These are phyloP conservation scores for Fusarium veterinarium DNA, from an alignment of 2,329 filamentous ascomycete genomes.

Conservation along the genomic window DNA sequence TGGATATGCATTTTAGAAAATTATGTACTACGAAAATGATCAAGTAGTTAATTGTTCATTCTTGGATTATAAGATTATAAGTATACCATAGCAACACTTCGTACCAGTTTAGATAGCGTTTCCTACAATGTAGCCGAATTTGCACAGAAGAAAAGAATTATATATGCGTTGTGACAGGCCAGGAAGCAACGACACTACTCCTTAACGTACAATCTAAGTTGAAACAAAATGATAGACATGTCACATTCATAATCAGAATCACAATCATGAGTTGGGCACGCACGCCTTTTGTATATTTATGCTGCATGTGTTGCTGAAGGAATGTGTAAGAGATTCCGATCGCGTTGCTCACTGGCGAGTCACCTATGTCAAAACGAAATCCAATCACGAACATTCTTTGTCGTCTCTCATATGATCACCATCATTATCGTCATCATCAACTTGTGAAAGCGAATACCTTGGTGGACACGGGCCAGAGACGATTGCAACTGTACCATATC, in stretches of 20 bases:
- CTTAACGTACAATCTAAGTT: background rate
- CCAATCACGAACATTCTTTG: conserved; percentile 20
- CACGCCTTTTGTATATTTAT: conserved; percentile 23
- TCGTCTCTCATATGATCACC: conserved; percentile 25
- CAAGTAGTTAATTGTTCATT: background rate
- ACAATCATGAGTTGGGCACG: background rate
- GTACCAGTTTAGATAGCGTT: background rate
- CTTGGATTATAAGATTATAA: background rate
- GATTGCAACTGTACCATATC: background rate
- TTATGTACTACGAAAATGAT: background rate
- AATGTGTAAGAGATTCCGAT: conserved; percentile 32
- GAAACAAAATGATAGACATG: background rate
- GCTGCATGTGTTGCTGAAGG: conserved; percentile 29
- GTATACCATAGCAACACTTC: background rate
- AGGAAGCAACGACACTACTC: too few species aligned
- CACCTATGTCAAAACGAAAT: conserved; percentile 25
- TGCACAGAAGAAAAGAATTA: background rate
- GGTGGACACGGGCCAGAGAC: background rate
- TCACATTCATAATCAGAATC: conserved; percentile 7
- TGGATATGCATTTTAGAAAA: background rate
- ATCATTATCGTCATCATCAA: conserved; percentile 17
- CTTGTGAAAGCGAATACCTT: conserved; percentile 2
- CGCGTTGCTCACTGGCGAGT: conserved; percentile 1
- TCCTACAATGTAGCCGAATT: background rate
- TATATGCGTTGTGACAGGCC: background rate